Base-by-base conservation (phyloP, 495 filamentous ascomycete species). In the Lasiosphaeriaceae sp. region DNA sequence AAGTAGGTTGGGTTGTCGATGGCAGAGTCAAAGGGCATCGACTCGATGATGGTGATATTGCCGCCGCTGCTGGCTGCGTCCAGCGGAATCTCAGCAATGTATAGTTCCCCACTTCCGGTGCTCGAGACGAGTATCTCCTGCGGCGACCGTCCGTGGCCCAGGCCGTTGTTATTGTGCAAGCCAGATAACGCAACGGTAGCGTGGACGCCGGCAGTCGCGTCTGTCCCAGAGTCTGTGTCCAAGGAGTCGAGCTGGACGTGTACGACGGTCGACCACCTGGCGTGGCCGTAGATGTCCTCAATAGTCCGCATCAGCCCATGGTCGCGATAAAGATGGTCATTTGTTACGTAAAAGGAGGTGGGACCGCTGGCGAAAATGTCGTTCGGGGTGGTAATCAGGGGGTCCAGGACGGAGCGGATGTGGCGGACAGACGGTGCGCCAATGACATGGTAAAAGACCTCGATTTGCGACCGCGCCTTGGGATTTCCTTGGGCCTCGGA, bases 1-100 rank as follows among this genome's bases (percentile, higher is more conserved):
- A 77, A 87, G 61, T 80, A 86, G 51, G 65, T 76, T 0, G 82
- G 83, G 54, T 86, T 87, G 64, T 87, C 83, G 34, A 81, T 71
- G 17, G 77, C 56, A 20, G 67, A 71, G 22, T 76, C 72, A 2
- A 84, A 52, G 2, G 64, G 53, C 35, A 83, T 50, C 2, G 67
- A 61, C 3, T 81, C 77, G 4, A 66, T 53, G 9, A 85, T 49
- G 0, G 70, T 66, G 43, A 85, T 62, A 26, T 69, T 75, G 37
- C 65, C 62, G 12, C 70, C 67, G 0, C 72, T 64, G 17, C 66
- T 68, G 24, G 77, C 49, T 22, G 72, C 60, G 0, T 74, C 74
- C 0, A 66, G n/a, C 3, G 65, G 69, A 12, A 71, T 11, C 34
- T 61, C 16, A 19, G 61, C 67, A 23, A 73, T 54, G 37, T 67